These are phyloP conservation scores for Osmanthus fragrans DNA, from an alignment of 257 asterid genomes.

Conservation along the genomic window DNA sequence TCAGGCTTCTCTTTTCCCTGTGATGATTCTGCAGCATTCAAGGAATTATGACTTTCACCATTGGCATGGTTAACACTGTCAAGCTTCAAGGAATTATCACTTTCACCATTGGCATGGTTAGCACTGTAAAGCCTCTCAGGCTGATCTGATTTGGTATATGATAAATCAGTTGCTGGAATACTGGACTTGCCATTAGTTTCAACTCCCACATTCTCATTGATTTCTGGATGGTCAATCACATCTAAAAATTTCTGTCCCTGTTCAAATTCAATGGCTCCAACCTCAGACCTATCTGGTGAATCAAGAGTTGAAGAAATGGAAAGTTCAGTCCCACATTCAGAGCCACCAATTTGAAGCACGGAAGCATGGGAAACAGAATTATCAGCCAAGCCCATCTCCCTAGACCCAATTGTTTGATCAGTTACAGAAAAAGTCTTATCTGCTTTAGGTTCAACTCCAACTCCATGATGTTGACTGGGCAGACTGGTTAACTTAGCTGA, in stretches of 20 bases:
- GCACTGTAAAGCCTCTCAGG: slow-evolving; percentile 34
- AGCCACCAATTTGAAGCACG: slow-evolving; percentile 54
- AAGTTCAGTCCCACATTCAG: slow-evolving; percentile 90
- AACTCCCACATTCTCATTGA: slow-evolving; percentile 30
- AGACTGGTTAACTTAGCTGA: slow-evolving; percentile 41
- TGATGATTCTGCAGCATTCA: slow-evolving; percentile 28
- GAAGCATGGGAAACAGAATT: slow-evolving; percentile 38
- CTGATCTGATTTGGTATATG: slow-evolving; percentile 30
- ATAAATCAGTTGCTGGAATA: slow-evolving; percentile 34
- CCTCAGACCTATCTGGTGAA: slow-evolving; percentile 73
- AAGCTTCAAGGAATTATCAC: slow-evolving; percentile 28
- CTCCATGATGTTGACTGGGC: slow-evolving; percentile 41
- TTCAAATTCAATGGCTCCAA: slow-evolving; percentile 43
- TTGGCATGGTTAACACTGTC: slow-evolving; percentile 29
- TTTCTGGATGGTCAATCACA: not conserved
- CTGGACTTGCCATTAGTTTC: slow-evolving; percentile 43
- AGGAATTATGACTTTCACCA: slow-evolving; percentile 31
- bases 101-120: slow-evolving; percentile 31
- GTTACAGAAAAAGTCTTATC: slow-evolving; percentile 40
- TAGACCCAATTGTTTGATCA: slow-evolving; percentile 39
- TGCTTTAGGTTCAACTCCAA: slow-evolving; percentile 41
- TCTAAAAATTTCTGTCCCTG: slow-evolving; percentile 42
- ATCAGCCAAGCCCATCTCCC: slow-evolving; percentile 41
- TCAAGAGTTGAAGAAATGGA: slow-evolving; percentile 82
- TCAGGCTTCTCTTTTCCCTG: slow-evolving; percentile 45